Conservation (phyloP, 106 monocot species). For the Dioscorea alata region DNA sequence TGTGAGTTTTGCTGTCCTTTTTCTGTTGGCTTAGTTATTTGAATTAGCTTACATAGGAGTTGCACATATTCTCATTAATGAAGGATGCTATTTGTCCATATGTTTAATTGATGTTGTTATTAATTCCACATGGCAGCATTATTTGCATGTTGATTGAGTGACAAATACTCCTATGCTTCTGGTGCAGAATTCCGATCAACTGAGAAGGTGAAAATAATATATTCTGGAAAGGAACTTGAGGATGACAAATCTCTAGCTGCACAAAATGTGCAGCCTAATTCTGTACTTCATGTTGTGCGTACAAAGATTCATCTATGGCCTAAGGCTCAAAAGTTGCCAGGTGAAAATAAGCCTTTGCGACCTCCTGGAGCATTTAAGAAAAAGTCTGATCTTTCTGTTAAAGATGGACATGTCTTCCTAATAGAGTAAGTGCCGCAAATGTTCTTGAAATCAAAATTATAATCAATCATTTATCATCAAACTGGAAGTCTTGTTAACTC, state of each 20-base stretch:
- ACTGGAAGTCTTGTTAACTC: too few relatives aligned
- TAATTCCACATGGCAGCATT: background rate
- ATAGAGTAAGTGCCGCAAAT: conserved; percentile 68
- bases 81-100: too few relatives aligned
- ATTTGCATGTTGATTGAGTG: background rate
- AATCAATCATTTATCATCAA: too few relatives aligned
- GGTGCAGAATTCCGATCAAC: conserved; percentile 64
- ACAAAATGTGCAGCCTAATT: conserved; percentile 76
- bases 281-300: conserved; percentile 79
- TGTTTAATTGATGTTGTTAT: too few relatives aligned
- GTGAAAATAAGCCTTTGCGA: conserved; percentile 79
- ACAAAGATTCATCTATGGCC: conserved; percentile 83
- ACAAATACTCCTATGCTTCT: conserved; percentile 4
- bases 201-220: conserved; percentile 69
- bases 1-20: background rate
- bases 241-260: conserved; percentile 56
- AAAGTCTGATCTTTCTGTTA: conserved; percentile 94
- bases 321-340: conserved; percentile 80
- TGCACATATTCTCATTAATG: background rate
- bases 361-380: conserved; percentile 94
- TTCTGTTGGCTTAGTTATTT: background rate
- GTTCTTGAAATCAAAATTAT: too few relatives aligned
- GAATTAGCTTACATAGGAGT: background rate
- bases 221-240: conserved; percentile 74
- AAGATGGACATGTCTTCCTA: conserved; percentile 91